These are phyloP conservation scores for Crassisporium funariophilum DNA, from an alignment of 768 basidiomycete genomes.

Conservation along the genomic window DNA sequence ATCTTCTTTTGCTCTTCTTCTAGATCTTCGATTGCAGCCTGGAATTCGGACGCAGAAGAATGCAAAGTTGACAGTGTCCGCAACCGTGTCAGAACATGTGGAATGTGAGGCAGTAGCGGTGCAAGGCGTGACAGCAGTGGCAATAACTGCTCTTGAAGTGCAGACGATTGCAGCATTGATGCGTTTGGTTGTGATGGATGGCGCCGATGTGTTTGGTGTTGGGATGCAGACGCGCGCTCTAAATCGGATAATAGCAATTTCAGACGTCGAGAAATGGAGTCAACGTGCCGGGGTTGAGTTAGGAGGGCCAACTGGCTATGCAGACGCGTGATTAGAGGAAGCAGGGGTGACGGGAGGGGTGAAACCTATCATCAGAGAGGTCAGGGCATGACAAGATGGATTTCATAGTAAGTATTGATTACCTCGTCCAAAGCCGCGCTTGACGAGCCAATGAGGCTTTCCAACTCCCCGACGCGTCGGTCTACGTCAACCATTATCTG, in stretches of 20 bases:
- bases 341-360: conserved; percentile 76
- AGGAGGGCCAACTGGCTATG: conserved; percentile 86
- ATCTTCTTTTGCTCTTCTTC: conserved; percentile 74
- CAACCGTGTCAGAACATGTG: conserved; percentile 87
- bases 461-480: conserved; percentile 79
- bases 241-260: conserved; percentile 93
- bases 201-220: conserved; percentile 46
- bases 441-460: conserved; percentile 82
- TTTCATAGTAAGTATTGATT: conserved; percentile 23
- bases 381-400: not conserved
- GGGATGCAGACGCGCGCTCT: conserved; percentile 71
- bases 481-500: conserved; percentile 75
- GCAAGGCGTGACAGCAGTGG: conserved; percentile 71
- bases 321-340: conserved; percentile 79
- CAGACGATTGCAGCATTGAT: conserved; percentile 22
- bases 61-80: conserved; percentile 85
- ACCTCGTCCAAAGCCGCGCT: conserved; percentile 83
- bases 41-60: conserved; percentile 77
- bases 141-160: conserved; percentile 58
- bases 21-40: conserved; percentile 61
- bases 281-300: conserved; percentile 94
- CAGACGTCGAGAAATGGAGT: conserved; percentile 90
- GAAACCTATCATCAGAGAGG: conserved; percentile 48
- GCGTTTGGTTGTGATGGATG: conserved; percentile 43
- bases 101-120: conserved; percentile 78